Evolutionary conservation across 2,329 filamentous ascomycete species (phyloP).

Genomic region (Teratosphaeria zuluensis): DNA sequence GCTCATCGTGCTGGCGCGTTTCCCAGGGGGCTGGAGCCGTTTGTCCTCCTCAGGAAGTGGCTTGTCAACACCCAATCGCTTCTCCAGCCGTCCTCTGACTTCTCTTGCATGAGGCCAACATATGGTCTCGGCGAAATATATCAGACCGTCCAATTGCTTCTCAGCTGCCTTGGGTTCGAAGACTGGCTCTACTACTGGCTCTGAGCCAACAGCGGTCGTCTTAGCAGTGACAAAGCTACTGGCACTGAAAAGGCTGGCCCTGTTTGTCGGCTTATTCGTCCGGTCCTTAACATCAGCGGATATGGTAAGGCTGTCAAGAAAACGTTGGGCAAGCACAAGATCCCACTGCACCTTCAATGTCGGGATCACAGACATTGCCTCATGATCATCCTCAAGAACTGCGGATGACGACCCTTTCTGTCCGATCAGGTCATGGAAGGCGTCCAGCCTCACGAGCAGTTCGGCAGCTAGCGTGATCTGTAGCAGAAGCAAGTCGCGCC

Average conservation of each 20-base stretch:
- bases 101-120: slow-evolving; percentile 36
- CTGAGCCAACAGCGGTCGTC: slow-evolving; percentile 8
- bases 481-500: slow-evolving; percentile 45
- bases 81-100: slow-evolving; percentile 1
- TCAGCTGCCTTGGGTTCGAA: slow-evolving; percentile 28
- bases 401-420: slow-evolving; percentile 2
- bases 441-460: slow-evolving; percentile 43
- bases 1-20: slow-evolving; percentile 7
- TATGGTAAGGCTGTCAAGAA: slow-evolving; percentile 43
- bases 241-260: slow-evolving; percentile 18
- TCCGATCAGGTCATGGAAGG: not conserved
- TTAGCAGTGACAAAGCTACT: slow-evolving; percentile 16
- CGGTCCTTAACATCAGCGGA: slow-evolving; percentile 3
- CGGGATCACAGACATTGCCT: slow-evolving; percentile 35
- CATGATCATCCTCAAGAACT: slow-evolving; percentile 17
- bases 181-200: slow-evolving; percentile 11
- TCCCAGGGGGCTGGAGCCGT: not conserved
- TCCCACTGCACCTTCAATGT: slow-evolving; percentile 48
- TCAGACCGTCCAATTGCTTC: slow-evolving; percentile 40
- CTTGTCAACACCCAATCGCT: not conserved
- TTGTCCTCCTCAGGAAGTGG: not conserved
- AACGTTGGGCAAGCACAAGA: slow-evolving; percentile 43
- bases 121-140: slow-evolving; percentile 41
- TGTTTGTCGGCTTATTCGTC: slow-evolving; percentile 2
- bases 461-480: slow-evolving; percentile 47